These are phyloP conservation scores for Oidiodendron maius DNA, from an alignment of 495 filamentous ascomycete species.

Conservation along the genomic window DNA sequence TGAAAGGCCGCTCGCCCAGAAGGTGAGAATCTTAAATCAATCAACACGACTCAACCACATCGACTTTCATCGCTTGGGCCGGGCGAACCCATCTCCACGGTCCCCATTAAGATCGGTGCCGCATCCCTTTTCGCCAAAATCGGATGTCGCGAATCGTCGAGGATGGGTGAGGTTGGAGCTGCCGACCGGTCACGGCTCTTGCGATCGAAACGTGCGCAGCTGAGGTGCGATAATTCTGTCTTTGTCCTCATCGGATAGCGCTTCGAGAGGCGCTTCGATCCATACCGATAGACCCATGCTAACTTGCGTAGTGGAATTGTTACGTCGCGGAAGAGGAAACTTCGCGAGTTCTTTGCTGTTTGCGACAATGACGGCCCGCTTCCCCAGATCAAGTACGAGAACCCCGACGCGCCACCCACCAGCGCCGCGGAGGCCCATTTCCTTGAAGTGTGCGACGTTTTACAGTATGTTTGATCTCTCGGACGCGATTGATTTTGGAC, in stretches of 20 bases:
- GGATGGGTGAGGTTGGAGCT: conserved; percentile 55
- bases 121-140: conserved; percentile 49
- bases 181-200: conserved; percentile 49
- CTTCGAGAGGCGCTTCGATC: conserved; percentile 38
- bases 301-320: conserved; percentile 25
- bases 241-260: conserved; percentile 31
- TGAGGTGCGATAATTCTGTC: conserved; percentile 33
- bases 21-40: conserved; percentile 29
- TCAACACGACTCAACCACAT: conserved; percentile 40
- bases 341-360: conserved; percentile 70
- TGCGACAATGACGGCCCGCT: conserved; percentile 33
- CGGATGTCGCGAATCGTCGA: conserved; percentile 53
- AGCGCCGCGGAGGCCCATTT: conserved; percentile 55
- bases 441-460: conserved; percentile 67
- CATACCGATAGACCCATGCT: conserved; percentile 30
- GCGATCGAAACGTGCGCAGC: conserved; percentile 44
- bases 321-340: conserved; percentile 70
- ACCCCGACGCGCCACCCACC: conserved; percentile 38
- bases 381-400: conserved; percentile 31
- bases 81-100: conserved; percentile 24
- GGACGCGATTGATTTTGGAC: not conserved
- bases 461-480: conserved; percentile 54
- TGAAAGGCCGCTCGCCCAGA: too few species aligned
- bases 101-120: conserved; percentile 26
- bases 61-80: conserved; percentile 48